Conservation (phyloP, 2,329 filamentous ascomycete species). For the Byssothecium circinans region DNA sequence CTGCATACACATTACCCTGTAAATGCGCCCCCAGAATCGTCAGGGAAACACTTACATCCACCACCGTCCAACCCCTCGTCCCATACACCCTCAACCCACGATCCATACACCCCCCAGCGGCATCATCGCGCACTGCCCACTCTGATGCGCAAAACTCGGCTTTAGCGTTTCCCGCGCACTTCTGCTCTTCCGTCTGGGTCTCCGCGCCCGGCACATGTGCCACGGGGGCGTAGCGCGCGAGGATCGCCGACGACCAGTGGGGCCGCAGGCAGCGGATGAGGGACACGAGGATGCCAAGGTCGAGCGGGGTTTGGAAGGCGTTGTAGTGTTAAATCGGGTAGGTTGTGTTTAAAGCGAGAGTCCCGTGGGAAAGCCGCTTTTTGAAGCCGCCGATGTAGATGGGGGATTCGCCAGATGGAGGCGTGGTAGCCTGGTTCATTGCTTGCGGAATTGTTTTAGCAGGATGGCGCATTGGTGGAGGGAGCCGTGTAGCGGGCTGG, state of each 20-base stretch:
- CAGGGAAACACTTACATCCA: conserved; percentile 36
- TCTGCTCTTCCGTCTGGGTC: conserved; percentile 26
- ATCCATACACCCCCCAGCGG: conserved; percentile 31
- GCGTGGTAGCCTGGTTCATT: neutral
- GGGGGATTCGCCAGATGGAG: no score
- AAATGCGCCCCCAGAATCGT: conserved; percentile 34
- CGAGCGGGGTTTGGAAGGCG: conserved; percentile 40
- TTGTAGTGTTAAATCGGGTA: conserved; percentile 39
- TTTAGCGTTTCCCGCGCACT: conserved; percentile 10
- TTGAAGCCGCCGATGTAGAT: no score
- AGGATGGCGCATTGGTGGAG: no score
- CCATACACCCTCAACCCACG: conserved; percentile 29
- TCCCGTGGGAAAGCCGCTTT: conserved; percentile 32
- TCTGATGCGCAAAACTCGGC: neutral
- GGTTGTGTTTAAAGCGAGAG: conserved; percentile 38
- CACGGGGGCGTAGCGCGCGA: conserved; percentile 34
- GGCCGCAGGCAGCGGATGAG: conserved; percentile 40
- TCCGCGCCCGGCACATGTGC: conserved; percentile 22
- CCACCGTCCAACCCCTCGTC: conserved; percentile 27
- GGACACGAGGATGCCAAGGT: conserved; percentile 37
- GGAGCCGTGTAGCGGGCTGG: no score
- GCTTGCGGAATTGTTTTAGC: no score
- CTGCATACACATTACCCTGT: conserved; percentile 35
- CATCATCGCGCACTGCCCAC: conserved; percentile 34
- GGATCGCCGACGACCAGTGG: conserved; percentile 28